Percentiles rank a stretch among this genome's conserved stretches.
These are phyloP conservation scores for Clarireedia sp. DNA, from an alignment of 2,329 filamentous ascomycete genomes.

Conservation along the genomic window DNA sequence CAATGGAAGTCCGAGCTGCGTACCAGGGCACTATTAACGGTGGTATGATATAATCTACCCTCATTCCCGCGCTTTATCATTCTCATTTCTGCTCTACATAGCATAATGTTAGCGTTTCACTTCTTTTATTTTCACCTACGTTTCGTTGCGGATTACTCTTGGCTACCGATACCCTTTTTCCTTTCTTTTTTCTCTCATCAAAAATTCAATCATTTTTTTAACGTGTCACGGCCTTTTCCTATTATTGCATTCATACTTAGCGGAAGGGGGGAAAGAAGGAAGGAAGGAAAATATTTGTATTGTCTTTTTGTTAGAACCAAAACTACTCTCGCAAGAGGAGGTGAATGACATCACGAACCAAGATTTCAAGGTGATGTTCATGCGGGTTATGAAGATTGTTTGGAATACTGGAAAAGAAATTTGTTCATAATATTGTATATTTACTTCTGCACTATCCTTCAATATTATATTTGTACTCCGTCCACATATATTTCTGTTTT, in stretches of 20 bases:
- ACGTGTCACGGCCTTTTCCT: conserved; percentile 1
- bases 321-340: conserved; percentile 1
- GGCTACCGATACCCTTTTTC: conserved; percentile 18
- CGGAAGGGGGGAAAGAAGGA: background rate
- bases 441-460: conserved; percentile 22
- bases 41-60: conserved; percentile 28
- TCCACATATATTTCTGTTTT: background rate
- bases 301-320: background rate
- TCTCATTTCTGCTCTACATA: background rate
- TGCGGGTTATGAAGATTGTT: background rate
- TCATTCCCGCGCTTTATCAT: conserved; percentile 2
- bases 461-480: background rate
- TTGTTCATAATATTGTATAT: conserved; percentile 23
- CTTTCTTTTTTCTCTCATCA: background rate
- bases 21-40: conserved; percentile 24
- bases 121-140: background rate
- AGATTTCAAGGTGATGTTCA: conserved; percentile 6
- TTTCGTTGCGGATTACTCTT: background rate
- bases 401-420: background rate
- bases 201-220: background rate
- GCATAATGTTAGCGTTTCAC: conserved; percentile 2
- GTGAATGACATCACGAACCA: conserved; percentile 11
- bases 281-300: background rate
- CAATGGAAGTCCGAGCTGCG: conserved; percentile 26
- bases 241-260: conserved; percentile 1